A percentile compares a stretch with the other conserved stretches of the same genome.
phyloP scores from a whole-genome alignment of 2,329 filamentous ascomycete species.

The Elsinoe necatrix region DNA sequence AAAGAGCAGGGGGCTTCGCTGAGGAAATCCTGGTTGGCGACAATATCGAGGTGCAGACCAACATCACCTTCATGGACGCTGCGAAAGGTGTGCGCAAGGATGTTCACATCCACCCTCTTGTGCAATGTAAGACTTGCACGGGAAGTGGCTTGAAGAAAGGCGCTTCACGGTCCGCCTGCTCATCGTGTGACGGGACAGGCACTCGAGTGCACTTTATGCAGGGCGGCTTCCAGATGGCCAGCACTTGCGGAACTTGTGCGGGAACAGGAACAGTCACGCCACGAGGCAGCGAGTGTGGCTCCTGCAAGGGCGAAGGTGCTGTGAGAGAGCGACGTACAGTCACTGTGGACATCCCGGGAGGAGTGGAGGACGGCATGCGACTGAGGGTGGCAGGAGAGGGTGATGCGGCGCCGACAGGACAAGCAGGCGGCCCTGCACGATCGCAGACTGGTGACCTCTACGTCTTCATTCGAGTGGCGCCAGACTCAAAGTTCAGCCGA shows the following conservation, averaged over 20 bases:
- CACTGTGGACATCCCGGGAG: constrained; percentile 83
- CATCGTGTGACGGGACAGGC: constrained; percentile 75
- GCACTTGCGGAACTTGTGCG: constrained; percentile 72
- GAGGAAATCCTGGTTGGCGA: constrained; percentile 83
- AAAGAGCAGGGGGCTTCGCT: constrained; percentile 54
- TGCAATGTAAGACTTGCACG: constrained; percentile 70
- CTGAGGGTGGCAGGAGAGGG: constrained; percentile 77
- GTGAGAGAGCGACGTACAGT: constrained; percentile 75
- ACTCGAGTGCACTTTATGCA: constrained; percentile 81
- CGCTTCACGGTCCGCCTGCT: constrained; percentile 63
- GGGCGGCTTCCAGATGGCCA: constrained; percentile 92
- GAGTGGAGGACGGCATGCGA: constrained; percentile 94
- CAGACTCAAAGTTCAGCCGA: constrained; percentile 82
- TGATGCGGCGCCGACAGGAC: constrained; percentile 72
- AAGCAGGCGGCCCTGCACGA: constrained; percentile 53
- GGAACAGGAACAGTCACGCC: constrained; percentile 71
- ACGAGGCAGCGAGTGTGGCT: constrained; percentile 68
- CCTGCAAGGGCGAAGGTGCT: constrained; percentile 76
- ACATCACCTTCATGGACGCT: constrained; percentile 90
- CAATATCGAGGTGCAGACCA: constrained; percentile 89
- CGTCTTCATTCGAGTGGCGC: constrained; percentile 79
- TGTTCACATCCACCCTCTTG: constrained; percentile 75
- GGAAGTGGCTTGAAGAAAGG: constrained; percentile 81
- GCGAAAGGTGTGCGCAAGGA: constrained; percentile 85
- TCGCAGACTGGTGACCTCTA: constrained; percentile 80